Conservation (phyloP, 345 rosid species). For the Corchorus capsularis region DNA sequence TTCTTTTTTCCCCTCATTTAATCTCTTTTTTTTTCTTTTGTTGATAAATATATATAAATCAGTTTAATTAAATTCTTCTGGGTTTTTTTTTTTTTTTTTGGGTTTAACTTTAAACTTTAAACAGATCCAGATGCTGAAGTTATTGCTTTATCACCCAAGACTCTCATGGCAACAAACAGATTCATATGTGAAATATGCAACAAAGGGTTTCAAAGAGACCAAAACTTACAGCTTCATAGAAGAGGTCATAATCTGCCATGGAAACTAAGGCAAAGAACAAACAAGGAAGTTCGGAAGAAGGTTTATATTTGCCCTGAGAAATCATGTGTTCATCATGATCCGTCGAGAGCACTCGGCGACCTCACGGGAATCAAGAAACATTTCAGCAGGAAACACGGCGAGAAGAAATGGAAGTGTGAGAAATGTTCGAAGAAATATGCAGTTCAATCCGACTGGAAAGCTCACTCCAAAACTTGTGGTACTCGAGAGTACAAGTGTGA, state of each 20-base stretch:
- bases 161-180: conserved; percentile 93
- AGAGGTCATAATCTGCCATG: conserved; percentile 97
- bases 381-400: conserved; percentile 90
- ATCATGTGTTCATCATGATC: conserved; percentile 87
- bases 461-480: conserved; percentile 95
- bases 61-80: too few relatives aligned
- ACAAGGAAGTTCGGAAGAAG: conserved; percentile 68
- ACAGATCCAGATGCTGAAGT: conserved; percentile 99
- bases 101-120: neutral
- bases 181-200: conserved; percentile 94
- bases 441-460: conserved; percentile 97
- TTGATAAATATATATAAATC: too few relatives aligned
- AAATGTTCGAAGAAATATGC: conserved; percentile 97
- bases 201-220: conserved; percentile 97
- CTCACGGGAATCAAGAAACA: conserved; percentile 96
- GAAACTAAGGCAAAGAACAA: conserved; percentile 81
- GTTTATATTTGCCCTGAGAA: conserved; percentile 93
- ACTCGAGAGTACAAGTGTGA: conserved; percentile 95
- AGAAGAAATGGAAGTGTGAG: conserved; percentile 97
- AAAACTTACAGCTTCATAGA: conserved; percentile 91
- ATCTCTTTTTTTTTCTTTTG: neutral
- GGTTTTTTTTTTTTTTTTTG: conserved; percentile 9
- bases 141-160: conserved; percentile 84
- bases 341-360: conserved; percentile 91
- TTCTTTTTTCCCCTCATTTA: neutral